These are phyloP conservation scores for Ophiosphaerella korrae DNA, from an alignment of 2,329 filamentous ascomycete genomes.

Conservation along the genomic window DNA sequence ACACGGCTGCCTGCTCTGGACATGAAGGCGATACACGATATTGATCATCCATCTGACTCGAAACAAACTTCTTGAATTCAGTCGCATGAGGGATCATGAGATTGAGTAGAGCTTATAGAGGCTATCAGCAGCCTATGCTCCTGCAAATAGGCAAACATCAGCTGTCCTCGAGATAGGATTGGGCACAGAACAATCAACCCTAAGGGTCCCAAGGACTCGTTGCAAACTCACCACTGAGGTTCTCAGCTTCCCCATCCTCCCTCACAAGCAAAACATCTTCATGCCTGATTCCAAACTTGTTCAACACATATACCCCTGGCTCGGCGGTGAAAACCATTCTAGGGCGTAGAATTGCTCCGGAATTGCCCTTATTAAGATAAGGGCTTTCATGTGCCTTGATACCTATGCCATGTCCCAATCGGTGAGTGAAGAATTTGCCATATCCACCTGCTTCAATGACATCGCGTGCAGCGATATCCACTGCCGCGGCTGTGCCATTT, in stretches of 20 bases:
- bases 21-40: too few species aligned
- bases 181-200: too few species aligned
- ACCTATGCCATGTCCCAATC: slow-evolving; percentile 67
- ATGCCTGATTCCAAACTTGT: slow-evolving; percentile 65
- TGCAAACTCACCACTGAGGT: slow-evolving; percentile 61
- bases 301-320: slow-evolving; percentile 66
- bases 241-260: slow-evolving; percentile 58
- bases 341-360: slow-evolving; percentile 51
- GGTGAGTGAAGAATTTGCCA: slow-evolving; percentile 64
- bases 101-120: too few species aligned
- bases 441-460: slow-evolving; percentile 65
- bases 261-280: slow-evolving; percentile 66
- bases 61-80: too few species aligned
- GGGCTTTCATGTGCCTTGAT: slow-evolving; percentile 71
- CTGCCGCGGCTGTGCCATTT: slow-evolving; percentile 61
- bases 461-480: slow-evolving; percentile 64
- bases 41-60: too few species aligned
- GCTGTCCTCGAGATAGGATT: too few species aligned
- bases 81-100: too few species aligned
- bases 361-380: slow-evolving; percentile 68
- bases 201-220: slow-evolving; percentile 59
- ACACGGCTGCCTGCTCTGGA: too few species aligned
- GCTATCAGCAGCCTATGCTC: too few species aligned
- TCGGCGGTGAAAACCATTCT: slow-evolving; percentile 70
- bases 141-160: too few species aligned